Percentiles rank a stretch among this genome's conserved stretches.
phyloP scores from a whole-genome alignment of 1,139 yeast species.

The Geotrichum aggregatum region DNA sequence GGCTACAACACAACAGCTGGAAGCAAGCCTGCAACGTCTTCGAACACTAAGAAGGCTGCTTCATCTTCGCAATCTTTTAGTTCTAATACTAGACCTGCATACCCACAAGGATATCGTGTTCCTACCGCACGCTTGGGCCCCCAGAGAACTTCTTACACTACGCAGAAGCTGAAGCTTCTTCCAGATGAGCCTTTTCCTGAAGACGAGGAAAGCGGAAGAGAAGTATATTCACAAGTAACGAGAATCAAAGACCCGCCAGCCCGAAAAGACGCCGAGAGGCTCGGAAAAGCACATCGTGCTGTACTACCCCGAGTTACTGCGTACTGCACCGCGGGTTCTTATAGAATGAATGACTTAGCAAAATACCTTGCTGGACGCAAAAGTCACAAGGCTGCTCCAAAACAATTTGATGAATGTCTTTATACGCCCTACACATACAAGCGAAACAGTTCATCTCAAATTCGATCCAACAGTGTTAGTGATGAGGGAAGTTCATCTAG shows the following conservation, averaged over 20 bases:
- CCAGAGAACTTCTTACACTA: constrained; percentile 81
- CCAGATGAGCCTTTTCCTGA: constrained; percentile 67
- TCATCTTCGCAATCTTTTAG: not conserved
- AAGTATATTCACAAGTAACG: constrained; percentile 77
- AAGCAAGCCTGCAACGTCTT: too few species aligned
- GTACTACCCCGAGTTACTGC: constrained; percentile 30
- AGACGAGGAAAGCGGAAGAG: constrained; percentile 44
- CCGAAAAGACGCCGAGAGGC: constrained; percentile 85
- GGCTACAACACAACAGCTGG: too few species aligned
- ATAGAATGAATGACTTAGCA: constrained; percentile 77
- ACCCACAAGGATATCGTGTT: constrained; percentile 20
- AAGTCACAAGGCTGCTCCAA: constrained; percentile 66
- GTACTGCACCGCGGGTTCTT: constrained; percentile 40
- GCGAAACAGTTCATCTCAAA: constrained; percentile 51
- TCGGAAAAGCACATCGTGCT: constrained; percentile 81
- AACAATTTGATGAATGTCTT: constrained; percentile 86
- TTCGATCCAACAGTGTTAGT: constrained; percentile 27
- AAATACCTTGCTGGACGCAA: constrained; percentile 82
- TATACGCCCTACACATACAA: constrained; percentile 80
- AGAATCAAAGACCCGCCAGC: constrained; percentile 89
- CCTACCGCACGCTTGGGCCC: constrained; percentile 55
- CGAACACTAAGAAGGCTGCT: too few species aligned
- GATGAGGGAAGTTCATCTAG: constrained; percentile 1
- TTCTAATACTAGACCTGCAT: constrained; percentile 9
- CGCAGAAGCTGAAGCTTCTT: constrained; percentile 77